Evolutionary conservation across 805 yeast species (phyloP), one percentile per base, ranked within the genome.

Genomic region (Brettanomyces bruxellensis): DNA sequence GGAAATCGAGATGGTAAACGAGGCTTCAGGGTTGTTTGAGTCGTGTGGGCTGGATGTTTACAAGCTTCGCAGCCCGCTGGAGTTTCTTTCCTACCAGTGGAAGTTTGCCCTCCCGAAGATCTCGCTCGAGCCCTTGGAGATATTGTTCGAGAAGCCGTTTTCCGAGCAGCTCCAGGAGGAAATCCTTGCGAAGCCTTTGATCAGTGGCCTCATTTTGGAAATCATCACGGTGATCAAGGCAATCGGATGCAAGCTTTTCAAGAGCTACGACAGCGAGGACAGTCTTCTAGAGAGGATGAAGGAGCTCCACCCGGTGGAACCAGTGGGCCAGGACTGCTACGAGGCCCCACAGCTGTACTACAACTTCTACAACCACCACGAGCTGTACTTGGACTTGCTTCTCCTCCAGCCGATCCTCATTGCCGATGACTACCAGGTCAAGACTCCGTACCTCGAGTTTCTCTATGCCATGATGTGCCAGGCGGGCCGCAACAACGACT

Each of bases 361-460:
- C 62, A 81, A 83, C 57, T 86, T 78, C 56, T 75, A 67, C 59
- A 68, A 76, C 54, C 71, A 73, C 60, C 59, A 76, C 54, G 78
- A 76, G 40, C 62, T 86, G 49, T 79, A 83, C 50, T 70, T 85
- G 38, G 97, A 90, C 66, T 71, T 88, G 58, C 68, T 88, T 39
- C 67, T 90, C 45, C 73, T 90, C 50, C 95, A 88, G 59, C 95
- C 96, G 4, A 90, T 90, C 45, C 68, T 90, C 46, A 70, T 89
- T 47, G 95, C 93, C n/a, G 96, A 89, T 66, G 96, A 89, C 60
- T 77, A 78, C 59, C 81, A 83, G 43, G 81, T 88, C 46, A 83
- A 84, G 60, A 87, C 96, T 0, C 96, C 97, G 2, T 90, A 90
- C 61, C 70, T 90, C 61, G 97, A 90, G 66, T 86, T 86, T 55